These are phyloP conservation scores for Hanseniaspora vineae DNA, from an alignment of 805 yeast genomes.

Conservation along the genomic window DNA sequence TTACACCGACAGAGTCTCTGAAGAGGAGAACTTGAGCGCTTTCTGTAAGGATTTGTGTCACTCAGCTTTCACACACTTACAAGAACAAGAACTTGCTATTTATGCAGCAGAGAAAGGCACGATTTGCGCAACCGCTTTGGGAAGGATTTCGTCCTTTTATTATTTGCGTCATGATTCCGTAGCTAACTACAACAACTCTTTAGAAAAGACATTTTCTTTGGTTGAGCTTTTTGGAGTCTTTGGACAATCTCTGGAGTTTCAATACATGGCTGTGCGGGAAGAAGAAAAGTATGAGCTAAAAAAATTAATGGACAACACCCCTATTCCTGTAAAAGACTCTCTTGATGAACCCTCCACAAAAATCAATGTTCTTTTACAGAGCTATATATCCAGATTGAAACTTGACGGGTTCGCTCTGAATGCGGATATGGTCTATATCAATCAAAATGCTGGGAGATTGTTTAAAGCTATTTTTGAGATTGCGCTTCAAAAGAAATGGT, in stretches of 20 bases:
- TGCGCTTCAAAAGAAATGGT: slow-evolving; percentile 57
- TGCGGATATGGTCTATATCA: slow-evolving; percentile 86
- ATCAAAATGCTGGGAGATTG: slow-evolving; percentile 86
- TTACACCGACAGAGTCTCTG: slow-evolving; percentile 42
- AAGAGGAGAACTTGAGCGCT: slow-evolving; percentile 34
- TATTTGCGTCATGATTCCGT: slow-evolving; percentile 71
- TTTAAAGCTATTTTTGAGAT: slow-evolving; percentile 79
- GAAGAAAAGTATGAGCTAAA: slow-evolving; percentile 72
- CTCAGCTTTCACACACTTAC: slow-evolving; percentile 55
- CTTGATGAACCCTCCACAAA: slow-evolving; percentile 64
- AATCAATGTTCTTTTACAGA: slow-evolving; percentile 66
- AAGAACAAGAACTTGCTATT: slow-evolving; percentile 40
- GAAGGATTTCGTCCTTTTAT: slow-evolving; percentile 74
- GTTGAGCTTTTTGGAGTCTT: slow-evolving; percentile 71
- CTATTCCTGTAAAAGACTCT: slow-evolving; percentile 73
- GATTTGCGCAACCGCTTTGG: slow-evolving; percentile 54
- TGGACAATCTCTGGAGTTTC: slow-evolving; percentile 75
- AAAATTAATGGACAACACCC: slow-evolving; percentile 58
- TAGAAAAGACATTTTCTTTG: slow-evolving; percentile 52
- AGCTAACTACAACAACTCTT: slow-evolving; percentile 44
- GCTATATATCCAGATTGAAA: slow-evolving; percentile 65
- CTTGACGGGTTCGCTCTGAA: slow-evolving; percentile 83
- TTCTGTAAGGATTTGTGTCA: slow-evolving; percentile 60
- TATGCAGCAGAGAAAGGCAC: slow-evolving; percentile 41
- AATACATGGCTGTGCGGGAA: slow-evolving; percentile 66